These are phyloP conservation scores for Coprinopsis marcescibilis DNA, from an alignment of 768 basidiomycete species.

Conservation along the genomic window DNA sequence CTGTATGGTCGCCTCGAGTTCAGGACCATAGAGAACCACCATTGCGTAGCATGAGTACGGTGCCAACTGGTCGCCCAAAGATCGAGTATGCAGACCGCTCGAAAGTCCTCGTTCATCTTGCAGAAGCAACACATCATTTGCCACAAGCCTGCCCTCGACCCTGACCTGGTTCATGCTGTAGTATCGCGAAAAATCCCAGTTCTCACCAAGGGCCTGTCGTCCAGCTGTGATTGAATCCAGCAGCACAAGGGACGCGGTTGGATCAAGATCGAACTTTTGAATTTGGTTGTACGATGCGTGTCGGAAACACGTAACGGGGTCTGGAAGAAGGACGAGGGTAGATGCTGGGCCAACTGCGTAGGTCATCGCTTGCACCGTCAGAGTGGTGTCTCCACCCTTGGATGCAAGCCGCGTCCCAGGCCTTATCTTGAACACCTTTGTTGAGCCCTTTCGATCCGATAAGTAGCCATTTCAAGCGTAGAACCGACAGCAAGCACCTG, in stretches of 20 bases:
- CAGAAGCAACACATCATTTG: constrained; percentile 74
- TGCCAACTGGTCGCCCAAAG: constrained; percentile 53
- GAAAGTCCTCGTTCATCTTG: constrained; percentile 37
- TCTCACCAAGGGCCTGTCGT: constrained; percentile 74
- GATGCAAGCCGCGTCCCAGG: constrained; percentile 52
- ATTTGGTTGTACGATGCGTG: constrained; percentile 76
- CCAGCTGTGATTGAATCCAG: constrained; percentile 95
- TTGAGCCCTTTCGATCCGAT: constrained; percentile 61
- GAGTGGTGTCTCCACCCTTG: constrained; percentile 7
- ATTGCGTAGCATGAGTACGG: constrained; percentile 93
- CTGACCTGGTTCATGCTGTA: constrained; percentile 82
- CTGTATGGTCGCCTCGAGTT: constrained; percentile 40
- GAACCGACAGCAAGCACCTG: constrained; percentile 60
- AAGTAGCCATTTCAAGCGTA: too few relatives aligned
- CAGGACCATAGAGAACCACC: constrained; percentile 72
- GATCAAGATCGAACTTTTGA: constrained; percentile 69
- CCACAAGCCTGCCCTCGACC: constrained; percentile 56
- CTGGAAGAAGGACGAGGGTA: constrained; percentile 77
- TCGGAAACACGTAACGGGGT: constrained; percentile 90
- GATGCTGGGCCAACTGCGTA: constrained; percentile 47
- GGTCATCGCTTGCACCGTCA: constrained; percentile 60
- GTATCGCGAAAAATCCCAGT: constrained; percentile 86
- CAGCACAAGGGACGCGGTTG: constrained; percentile 58
- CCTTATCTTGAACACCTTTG: constrained; percentile 89
- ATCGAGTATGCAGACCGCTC: constrained; percentile 32